Evolutionary conservation across 768 basidiomycete genomes (phyloP), one percentile per base, ranked within the genome.

Genomic region (Podaxis sp.): DNA sequence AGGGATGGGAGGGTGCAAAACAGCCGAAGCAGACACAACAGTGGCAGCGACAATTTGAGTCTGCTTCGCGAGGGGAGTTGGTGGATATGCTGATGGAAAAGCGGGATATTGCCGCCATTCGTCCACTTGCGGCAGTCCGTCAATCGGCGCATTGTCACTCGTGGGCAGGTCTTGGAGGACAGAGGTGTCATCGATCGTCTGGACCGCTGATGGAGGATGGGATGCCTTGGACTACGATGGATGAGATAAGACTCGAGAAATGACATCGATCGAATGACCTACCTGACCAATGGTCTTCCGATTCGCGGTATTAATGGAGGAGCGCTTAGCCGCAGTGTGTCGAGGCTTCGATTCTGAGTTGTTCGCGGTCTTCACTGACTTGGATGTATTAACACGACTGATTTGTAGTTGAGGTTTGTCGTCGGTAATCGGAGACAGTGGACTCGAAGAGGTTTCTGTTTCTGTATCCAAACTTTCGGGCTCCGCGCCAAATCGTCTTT

Each of bases 21-120:
- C 56, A 6, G 68, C 60, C 24, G 58, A 28, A 12, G 69, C 33
- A n/a, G 68, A 62, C 17, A 66, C 33, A 17, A 56, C 20, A 60
- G 69, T 63, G 72, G 76, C 52, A 77, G 75, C 51, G 2, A 65
- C 58, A 10, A 73, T 62, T 20, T 69, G 72, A 26, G 77, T 67
- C 2, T 78, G 72, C 17, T 73, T 72, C 22, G 76, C 75, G n/a
- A 85, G 66, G 11, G 89, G 89, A 13, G 88, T 90, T 0, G 88
- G 79, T 8, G 89, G 90, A 68, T 92, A 92, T 37, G 90, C 90
- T 4, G 90, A 85, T 33, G 90, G 90, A 57, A 91, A 87, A 17
- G 87, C 78, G 12, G 89, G 89, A 66, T 91, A 92, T 70, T 83
- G 77, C 61, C 87, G 76, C 89, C 89, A 91, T 66, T 91, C 89